These are phyloP conservation scores for Globisporangium cylindrosporum DNA, from an alignment of 352 stramenopile genomes.

Conservation along the genomic window DNA sequence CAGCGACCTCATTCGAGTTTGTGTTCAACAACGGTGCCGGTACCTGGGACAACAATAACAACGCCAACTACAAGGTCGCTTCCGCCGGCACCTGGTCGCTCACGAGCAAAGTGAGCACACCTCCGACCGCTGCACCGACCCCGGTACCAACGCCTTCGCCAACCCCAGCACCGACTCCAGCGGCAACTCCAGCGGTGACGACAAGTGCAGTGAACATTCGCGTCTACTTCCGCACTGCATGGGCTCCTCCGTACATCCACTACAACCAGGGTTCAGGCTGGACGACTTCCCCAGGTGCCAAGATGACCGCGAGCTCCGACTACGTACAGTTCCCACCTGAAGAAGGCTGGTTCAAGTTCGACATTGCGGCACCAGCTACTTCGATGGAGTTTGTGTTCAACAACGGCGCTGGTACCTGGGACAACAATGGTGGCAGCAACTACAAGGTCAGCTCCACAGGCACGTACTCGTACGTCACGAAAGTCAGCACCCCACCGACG, in stretches of 20 bases:
- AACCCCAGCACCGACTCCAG: slow-evolving; percentile 17
- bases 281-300: slow-evolving; percentile 30
- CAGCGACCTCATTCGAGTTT: slow-evolving; percentile 26
- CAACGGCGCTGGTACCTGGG: slow-evolving; percentile 37
- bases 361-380: slow-evolving; percentile 19
- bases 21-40: slow-evolving; percentile 41
- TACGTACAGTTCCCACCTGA: slow-evolving; percentile 31
- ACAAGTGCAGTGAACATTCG: background rate
- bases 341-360: slow-evolving; percentile 44
- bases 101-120: slow-evolving; percentile 25
- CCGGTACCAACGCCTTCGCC: background rate
- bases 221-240: slow-evolving; percentile 27
- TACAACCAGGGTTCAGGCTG: slow-evolving; percentile 33
- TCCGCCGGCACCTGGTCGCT: slow-evolving; percentile 33
- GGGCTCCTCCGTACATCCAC: slow-evolving; percentile 37
- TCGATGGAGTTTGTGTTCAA: slow-evolving; percentile 41
- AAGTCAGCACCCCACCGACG: slow-evolving; percentile 21
- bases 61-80: slow-evolving; percentile 38
- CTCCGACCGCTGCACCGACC: slow-evolving; percentile 4
- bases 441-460: slow-evolving; percentile 32
- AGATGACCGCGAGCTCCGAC: slow-evolving; percentile 34
- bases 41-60: slow-evolving; percentile 43
- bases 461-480: slow-evolving; percentile 32
- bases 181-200: background rate
- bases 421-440: slow-evolving; percentile 41